Evolutionary conservation across 1,139 yeast species (phyloP).

Genomic region (Kodamaea sp.): DNA sequence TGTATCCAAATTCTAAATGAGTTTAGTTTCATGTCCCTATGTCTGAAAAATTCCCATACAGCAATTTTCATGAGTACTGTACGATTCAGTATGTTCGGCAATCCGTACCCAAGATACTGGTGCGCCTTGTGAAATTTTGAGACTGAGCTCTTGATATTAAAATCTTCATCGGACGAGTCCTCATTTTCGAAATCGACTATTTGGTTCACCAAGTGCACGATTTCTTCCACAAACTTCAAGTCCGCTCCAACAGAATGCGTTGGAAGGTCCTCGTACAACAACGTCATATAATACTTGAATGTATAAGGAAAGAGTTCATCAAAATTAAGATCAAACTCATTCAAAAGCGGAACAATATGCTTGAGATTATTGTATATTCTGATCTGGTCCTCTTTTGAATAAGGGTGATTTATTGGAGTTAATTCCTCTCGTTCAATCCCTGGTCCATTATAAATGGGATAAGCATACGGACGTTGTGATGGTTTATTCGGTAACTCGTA

Average conservation of each 20-base stretch:
- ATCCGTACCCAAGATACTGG: constrained; percentile 5
- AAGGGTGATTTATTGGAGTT: constrained; percentile 11
- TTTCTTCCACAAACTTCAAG: constrained; percentile 23
- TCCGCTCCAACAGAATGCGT: constrained; percentile 23
- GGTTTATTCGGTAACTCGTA: not conserved
- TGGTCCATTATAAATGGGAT: not conserved
- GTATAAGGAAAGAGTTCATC: constrained; percentile 24
- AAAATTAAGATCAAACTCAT: constrained; percentile 31
- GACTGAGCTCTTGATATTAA: constrained; percentile 25
- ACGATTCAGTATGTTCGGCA: constrained; percentile 1
- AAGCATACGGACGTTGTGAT: not conserved
- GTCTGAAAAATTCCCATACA: constrained; percentile 14
- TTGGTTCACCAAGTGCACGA: constrained; percentile 23
- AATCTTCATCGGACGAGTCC: constrained; percentile 21
- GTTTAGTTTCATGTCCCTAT: constrained; percentile 4
- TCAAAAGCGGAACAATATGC: constrained; percentile 32
- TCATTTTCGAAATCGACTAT: constrained; percentile 35
- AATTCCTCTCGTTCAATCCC: not conserved
- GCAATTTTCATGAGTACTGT: constrained; percentile 35
- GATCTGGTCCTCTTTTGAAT: constrained; percentile 17
- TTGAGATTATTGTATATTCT: constrained; percentile 19
- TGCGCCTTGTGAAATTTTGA: constrained; percentile 25
- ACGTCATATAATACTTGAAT: constrained; percentile 24
- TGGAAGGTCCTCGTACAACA: constrained; percentile 22
- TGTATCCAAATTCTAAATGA: constrained; percentile 16